Evolutionary conservation across 2,329 filamentous ascomycete species (phyloP).

Genomic region (Camptophora hylomeconis): DNA sequence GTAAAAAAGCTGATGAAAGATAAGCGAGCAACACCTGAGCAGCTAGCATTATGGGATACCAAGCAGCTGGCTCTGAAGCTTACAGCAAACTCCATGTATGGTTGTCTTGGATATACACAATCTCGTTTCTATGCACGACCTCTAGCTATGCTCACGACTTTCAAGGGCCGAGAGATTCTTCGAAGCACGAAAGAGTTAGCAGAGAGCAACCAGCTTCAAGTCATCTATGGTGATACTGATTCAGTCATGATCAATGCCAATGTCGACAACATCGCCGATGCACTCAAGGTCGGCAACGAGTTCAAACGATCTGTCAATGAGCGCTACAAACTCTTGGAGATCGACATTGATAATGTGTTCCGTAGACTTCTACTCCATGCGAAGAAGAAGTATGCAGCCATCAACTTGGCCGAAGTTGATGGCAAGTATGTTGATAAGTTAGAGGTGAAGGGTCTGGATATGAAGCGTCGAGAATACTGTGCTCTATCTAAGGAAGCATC

Average conservation of each 20-base stretch:
- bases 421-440: slow-evolving; percentile 88
- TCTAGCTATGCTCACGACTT: slow-evolving; percentile 88
- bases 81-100: slow-evolving; percentile 99
- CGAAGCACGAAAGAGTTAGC: slow-evolving; percentile 91
- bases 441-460: slow-evolving; percentile 95
- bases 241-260: slow-evolving; percentile 99
- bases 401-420: slow-evolving; percentile 81
- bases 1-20: slow-evolving; percentile 97
- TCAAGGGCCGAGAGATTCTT: slow-evolving; percentile 94
- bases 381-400: slow-evolving; percentile 98
- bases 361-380: slow-evolving; percentile 83
- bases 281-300: slow-evolving; percentile 79
- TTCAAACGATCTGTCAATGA: slow-evolving; percentile 95
- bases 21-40: slow-evolving; percentile 69
- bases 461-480: slow-evolving; percentile 96
- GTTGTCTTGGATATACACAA: slow-evolving; percentile 90
- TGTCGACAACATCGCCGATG: slow-evolving; percentile 81
- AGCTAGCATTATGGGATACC: slow-evolving; percentile 92
- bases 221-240: slow-evolving; percentile 98
- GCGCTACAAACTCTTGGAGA: slow-evolving; percentile 81
- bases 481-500: slow-evolving; percentile 91
- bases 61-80: slow-evolving; percentile 94
- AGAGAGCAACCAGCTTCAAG: slow-evolving; percentile 77
- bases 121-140: slow-evolving; percentile 95
- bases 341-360: slow-evolving; percentile 97